Base-by-base conservation (phyloP, 176 grass and related monocot genomes). In the barley (Hordeum vulgare) region DNA sequence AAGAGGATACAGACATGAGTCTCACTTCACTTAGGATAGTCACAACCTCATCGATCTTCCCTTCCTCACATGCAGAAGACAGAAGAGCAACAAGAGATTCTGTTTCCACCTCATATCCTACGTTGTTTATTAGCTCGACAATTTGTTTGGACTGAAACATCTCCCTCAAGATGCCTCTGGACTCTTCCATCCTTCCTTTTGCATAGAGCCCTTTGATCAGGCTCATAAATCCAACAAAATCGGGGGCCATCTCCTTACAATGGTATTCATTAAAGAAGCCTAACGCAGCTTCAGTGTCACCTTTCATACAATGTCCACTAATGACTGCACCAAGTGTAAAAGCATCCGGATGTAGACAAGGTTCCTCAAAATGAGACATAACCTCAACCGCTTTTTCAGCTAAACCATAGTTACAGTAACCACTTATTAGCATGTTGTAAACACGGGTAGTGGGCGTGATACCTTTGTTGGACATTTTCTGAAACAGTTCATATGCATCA, bases 161-260 rank as follows among this genome's bases (percentile, higher is more conserved):
- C 67, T 90, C 88, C 77, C 88, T 87, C 71, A 97, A 76, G 49
- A 97, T 92, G 45, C 66, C 81, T 79, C 94, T 94, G 24, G 92
- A 87, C 86, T 97, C 90, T 80, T 97, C 94, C 86, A 92, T 85
- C 86, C 94, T 97, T 87, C 94, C 94, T 87, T 94, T 97, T 47
- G 88, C 75, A 56, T 92, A 94, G 21, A 97, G 82, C 73, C 92
- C 94, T 86, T 90, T 90, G 27, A 90, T 36, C 40, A 97, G 79
- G 76, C 89, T 88, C 86, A 94, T 75, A 42, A 92, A 97, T 65
- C 94, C 94, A 20, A 97, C 82, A 81, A 94, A 97, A 88, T 94
- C 89, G 80, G 94, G 94, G 57, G 72, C 45, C 62, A 87, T 82
- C 11, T 78, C 85, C 81, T 77, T 89, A 71, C 57, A 85, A 71